phyloP scores from a whole-genome alignment of 495 filamentous ascomycete species.

The Xeromyces bisporus region DNA sequence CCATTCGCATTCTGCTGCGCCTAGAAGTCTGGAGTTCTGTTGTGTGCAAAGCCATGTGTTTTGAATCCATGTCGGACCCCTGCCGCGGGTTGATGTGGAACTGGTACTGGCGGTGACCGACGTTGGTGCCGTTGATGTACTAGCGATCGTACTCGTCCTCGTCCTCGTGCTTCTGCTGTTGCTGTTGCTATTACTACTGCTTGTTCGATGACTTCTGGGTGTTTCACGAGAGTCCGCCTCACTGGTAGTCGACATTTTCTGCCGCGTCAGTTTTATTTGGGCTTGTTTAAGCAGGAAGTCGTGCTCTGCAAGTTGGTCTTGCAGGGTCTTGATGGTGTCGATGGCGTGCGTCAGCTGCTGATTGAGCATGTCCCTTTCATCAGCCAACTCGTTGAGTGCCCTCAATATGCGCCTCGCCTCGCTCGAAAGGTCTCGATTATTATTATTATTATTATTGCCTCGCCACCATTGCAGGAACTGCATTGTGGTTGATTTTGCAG shows the following conservation, averaged over 20 bases:
- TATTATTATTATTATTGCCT: not conserved
- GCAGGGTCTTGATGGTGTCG: constrained; percentile 1
- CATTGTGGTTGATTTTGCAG: too few relatives aligned
- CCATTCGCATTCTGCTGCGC: constrained; percentile 7
- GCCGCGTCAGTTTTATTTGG: not conserved
- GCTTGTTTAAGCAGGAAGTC: constrained; percentile 8
- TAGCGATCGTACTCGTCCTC: too few relatives aligned
- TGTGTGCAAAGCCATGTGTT: constrained; percentile 8
- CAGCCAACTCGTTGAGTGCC: not conserved
- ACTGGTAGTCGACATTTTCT: too few relatives aligned
- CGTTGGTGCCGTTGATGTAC: too few relatives aligned
- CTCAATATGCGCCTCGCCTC: not conserved
- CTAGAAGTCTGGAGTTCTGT: constrained; percentile 1
- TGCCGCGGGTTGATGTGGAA: not conserved
- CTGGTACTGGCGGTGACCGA: too few relatives aligned
- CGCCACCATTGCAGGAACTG: not conserved
- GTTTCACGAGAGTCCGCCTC: not conserved
- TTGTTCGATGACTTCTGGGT: not conserved
- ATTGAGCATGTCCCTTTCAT: constrained; percentile 2
- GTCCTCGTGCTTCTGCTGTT: not conserved
- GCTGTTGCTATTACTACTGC: not conserved
- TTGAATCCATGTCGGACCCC: constrained; percentile 5
- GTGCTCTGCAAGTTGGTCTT: constrained; percentile 6
- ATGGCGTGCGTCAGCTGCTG: constrained; percentile 3
- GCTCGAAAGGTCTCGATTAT: not conserved